Base-by-base conservation (phyloP, 2,329 filamentous ascomycete genomes). In the Penicillium sp. region DNA sequence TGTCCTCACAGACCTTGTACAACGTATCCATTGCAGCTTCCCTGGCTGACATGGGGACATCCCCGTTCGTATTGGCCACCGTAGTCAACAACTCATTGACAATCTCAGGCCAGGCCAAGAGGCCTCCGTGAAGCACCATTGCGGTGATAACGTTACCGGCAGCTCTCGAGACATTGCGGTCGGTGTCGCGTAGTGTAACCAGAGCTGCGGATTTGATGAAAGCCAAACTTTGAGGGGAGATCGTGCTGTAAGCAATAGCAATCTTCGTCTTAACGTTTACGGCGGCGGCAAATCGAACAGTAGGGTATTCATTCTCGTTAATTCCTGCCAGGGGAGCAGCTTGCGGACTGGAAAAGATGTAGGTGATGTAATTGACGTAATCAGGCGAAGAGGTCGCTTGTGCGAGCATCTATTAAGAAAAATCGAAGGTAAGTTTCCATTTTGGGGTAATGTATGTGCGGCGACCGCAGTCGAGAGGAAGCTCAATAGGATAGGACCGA, bases 181-280 rank as follows among this genome's bases (percentile, higher is more conserved):
- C 89, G 61, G 84, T 82, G 75, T 99, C 94, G 73, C 92, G 90
- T 53, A 99, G 82, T 15, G 89, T 88, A 59, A 89, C 76, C 55
- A 95, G 84, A 13, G 96, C 84, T 34, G 90, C 86, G 50, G 90
- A 84, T 73, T 90, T 91, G 73, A 97, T 86, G 70, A 96, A 88
- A 31, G 81, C 78, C 65, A 95, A 80, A 71, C 88, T 93, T 40
- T 81, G 73, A 50, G 89, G 86, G 52, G 91, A 83, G 60, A 97
- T 91, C 55, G 84, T 81, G 72, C 89, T 89, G 80, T 90, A 93
- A 41, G 86, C 82, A 47, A 84, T 78, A 70, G 85, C 88, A 73
- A 97, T 84, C 71, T 95, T 92, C 76, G 97, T 97, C 79, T 97
- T 99, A 64, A 99, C 83, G 85, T 97, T 94, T 70, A 97, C 87